These are phyloP conservation scores for Akanthomyces lecanii DNA, from an alignment of 2,329 filamentous ascomycete species.

Conservation along the genomic window DNA sequence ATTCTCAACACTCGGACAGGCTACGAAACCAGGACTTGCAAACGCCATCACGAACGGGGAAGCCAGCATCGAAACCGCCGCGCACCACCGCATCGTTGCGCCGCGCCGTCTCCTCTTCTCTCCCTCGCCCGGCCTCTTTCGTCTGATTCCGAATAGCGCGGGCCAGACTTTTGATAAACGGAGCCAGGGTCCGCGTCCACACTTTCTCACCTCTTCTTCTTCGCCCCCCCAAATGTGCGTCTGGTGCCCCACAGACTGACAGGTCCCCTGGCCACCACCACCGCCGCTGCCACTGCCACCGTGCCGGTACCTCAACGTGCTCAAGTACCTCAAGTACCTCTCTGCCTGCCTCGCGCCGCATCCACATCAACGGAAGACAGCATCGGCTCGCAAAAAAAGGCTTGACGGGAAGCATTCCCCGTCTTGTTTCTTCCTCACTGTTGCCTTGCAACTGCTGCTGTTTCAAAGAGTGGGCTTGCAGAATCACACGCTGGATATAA, in stretches of 20 bases:
- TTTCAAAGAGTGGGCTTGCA: not conserved
- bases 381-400: not conserved
- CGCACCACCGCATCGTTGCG: not conserved
- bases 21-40: not conserved
- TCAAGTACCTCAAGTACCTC: too few relatives aligned
- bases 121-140: not conserved
- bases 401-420: conserved; percentile 10
- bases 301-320: too few relatives aligned
- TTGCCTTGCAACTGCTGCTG: not conserved
- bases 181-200: not conserved
- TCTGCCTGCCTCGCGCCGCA: not conserved
- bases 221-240: conserved; percentile 5
- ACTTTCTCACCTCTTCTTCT: not conserved
- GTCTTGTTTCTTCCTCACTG: not conserved
- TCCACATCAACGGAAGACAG: conserved; percentile 9
- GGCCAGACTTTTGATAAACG: not conserved
- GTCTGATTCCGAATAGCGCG: conserved; percentile 5
- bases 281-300: not conserved
- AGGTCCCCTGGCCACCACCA: conserved; percentile 8
- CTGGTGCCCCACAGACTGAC: conserved; percentile 5
- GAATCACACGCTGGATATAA: not conserved
- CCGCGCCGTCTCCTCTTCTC: not conserved
- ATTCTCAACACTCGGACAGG: not conserved
- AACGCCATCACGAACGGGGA: not conserved
- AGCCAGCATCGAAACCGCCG: not conserved